phyloP scores from a whole-genome alignment of 2,329 filamentous ascomycete species.

The Sphaerulina vaccinii region DNA sequence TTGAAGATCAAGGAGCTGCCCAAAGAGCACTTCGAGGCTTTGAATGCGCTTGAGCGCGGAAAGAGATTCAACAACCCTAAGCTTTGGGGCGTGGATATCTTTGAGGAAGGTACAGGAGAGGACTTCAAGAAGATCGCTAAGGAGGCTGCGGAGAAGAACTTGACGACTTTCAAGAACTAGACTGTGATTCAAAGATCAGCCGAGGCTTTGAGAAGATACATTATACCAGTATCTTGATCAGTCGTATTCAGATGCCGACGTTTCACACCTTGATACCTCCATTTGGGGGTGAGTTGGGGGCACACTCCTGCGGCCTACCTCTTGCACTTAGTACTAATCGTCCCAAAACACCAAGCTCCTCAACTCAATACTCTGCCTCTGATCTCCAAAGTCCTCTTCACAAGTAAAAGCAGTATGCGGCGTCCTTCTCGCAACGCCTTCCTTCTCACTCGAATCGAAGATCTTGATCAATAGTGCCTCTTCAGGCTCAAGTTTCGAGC shows the following conservation, averaged over 20 bases:
- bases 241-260: too few species aligned
- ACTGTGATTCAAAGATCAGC: too few species aligned
- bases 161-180: too few species aligned
- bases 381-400: conserved; percentile 4
- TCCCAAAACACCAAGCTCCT: conserved; percentile 13
- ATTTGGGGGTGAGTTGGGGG: too few species aligned
- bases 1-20: conserved; percentile 37
- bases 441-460: conserved; percentile 9
- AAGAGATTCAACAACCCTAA: conserved; percentile 48
- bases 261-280: too few species aligned
- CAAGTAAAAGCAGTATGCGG: conserved; percentile 11
- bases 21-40: conserved; percentile 36
- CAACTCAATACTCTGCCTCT: conserved; percentile 11
- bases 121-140: conserved; percentile 38
- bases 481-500: background rate
- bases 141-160: conserved; percentile 40
- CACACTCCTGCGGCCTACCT: too few species aligned
- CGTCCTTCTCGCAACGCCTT: conserved; percentile 7
- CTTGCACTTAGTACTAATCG: too few species aligned
- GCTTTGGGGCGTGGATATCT: conserved; percentile 48
- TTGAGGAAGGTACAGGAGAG: conserved; percentile 44
- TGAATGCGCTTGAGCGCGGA: conserved; percentile 44
- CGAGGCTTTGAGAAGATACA: too few species aligned
- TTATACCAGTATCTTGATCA: too few species aligned
- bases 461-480: conserved; percentile 15